Evolutionary conservation across 148 eudicot species (phyloP).

Genomic region (Rhododendron mucronatum): DNA sequence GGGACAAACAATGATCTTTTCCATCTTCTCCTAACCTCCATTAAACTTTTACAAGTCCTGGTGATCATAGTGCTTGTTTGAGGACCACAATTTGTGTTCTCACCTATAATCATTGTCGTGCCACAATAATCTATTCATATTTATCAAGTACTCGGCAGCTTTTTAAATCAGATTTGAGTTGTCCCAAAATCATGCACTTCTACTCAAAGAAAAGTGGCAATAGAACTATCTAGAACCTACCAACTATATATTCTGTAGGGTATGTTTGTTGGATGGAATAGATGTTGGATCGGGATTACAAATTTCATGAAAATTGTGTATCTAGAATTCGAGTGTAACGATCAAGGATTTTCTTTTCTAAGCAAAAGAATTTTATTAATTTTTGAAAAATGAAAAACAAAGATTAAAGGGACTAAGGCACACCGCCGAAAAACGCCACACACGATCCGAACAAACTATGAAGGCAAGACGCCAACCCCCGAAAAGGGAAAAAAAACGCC

Average conservation of each 20-base stretch:
- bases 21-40: not conserved
- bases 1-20: not conserved
- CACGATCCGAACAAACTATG: too few species aligned
- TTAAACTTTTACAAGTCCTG: not conserved
- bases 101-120: not conserved
- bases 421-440: too few species aligned
- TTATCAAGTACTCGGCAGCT: not conserved
- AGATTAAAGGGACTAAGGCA: too few species aligned
- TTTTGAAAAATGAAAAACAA: too few species aligned
- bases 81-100: not conserved
- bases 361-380: too few species aligned
- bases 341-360: not conserved
- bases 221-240: not conserved
- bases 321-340: not conserved
- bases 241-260: not conserved
- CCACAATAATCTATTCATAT: not conserved
- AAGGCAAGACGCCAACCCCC: too few species aligned
- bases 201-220: not conserved
- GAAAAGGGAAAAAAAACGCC: too few species aligned
- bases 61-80: not conserved
- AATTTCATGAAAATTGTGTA: not conserved
- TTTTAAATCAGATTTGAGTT: not conserved
- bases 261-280: not conserved
- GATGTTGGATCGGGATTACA: not conserved
- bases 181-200: not conserved